Base-by-base conservation (phyloP, 148 eudicot genomes). In the Agrostemma githago region DNA sequence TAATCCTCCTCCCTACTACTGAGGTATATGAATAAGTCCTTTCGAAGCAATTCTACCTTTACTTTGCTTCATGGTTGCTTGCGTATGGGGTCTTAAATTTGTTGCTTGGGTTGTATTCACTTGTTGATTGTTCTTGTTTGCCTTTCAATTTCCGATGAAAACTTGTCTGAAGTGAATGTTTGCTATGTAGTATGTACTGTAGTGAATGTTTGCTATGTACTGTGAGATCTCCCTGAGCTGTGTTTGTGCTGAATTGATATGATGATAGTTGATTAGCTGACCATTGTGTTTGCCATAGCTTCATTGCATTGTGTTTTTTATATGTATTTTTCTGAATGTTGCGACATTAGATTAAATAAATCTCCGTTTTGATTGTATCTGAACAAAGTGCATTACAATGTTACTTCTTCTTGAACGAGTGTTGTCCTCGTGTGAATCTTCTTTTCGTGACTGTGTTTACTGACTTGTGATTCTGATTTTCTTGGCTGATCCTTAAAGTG, bases 1-100 rank as follows among this genome's bases (percentile, higher is more conserved):
- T 51, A 83, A 83, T 37, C 77, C 79, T 63, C 88, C 84, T 42
- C 88, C 86, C 17, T 88, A 80, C 72, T 88, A 85, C 76, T 92
- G 77, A 92, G 95, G 92, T 89, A 86, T 63, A 56, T 20, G 39
- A 68, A 34, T n/a, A 19, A 15, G 16, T 40, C 40, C 56, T 76
- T 72, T 34, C 20, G 41, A 15, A n/a, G 63, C 38, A 63, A 63
- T 41, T 6, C 7, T 40, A 11, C 39, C 66, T 34, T 60, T 19
- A 43, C 9, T 78, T 70, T 70, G 57, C 17, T 70, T 70, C 15
- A 9, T 68, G 56, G 34, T 68, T 44, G 48, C 69, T 66, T 66
- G 21, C 5, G 17, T 66, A 48, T 16, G 2, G 46, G 48, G 20
- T 66, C 20, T 0, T 16, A 4, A 66, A 14, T 40, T 40, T 16